These are phyloP conservation scores for Trametes cubensis DNA, from an alignment of 768 basidiomycete species.

Conservation along the genomic window DNA sequence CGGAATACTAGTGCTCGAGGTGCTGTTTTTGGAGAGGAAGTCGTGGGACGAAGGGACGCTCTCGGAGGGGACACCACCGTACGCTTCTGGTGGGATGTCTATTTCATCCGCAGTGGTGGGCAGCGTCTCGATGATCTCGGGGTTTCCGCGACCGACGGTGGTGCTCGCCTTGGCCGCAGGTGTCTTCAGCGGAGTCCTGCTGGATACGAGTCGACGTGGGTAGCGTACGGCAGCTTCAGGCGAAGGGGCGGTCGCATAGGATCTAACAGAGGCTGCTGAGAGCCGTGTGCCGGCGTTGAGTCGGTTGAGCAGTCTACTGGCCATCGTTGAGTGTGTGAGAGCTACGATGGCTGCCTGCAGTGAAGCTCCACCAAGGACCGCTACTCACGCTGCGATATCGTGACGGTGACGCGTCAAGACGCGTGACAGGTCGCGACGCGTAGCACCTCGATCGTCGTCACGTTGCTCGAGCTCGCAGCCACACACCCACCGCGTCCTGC, in stretches of 20 bases:
- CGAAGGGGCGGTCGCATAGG: constrained; percentile 8
- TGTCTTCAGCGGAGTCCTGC: constrained; percentile 16
- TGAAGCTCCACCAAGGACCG: not conserved
- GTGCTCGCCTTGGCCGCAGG: constrained; percentile 38
- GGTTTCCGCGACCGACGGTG: constrained; percentile 28
- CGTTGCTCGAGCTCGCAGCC: not conserved
- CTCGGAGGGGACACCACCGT: constrained; percentile 11
- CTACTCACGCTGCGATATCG: not conserved
- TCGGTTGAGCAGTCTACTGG: constrained; percentile 13
- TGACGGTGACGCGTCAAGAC: constrained; percentile 3
- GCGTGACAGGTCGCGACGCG: constrained; percentile 13
- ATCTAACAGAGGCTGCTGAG: constrained; percentile 1
- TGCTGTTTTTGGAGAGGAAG: not conserved
- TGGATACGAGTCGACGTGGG: constrained; percentile 8
- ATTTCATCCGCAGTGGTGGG: constrained; percentile 28
- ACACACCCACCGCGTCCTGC: constrained; percentile 6
- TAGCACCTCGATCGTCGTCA: constrained; percentile 2
- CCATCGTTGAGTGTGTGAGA: constrained; percentile 7
- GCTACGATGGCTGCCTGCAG: not conserved
- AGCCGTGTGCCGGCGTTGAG: not conserved
- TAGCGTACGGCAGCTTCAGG: constrained; percentile 13
- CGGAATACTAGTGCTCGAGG: not conserved
- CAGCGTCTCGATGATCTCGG: constrained; percentile 27
- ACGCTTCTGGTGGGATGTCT: constrained; percentile 24
- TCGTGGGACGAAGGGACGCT: constrained; percentile 20